Conservation (phyloP, 73 alveolate species). For the Stentor coeruleus region DNA sequence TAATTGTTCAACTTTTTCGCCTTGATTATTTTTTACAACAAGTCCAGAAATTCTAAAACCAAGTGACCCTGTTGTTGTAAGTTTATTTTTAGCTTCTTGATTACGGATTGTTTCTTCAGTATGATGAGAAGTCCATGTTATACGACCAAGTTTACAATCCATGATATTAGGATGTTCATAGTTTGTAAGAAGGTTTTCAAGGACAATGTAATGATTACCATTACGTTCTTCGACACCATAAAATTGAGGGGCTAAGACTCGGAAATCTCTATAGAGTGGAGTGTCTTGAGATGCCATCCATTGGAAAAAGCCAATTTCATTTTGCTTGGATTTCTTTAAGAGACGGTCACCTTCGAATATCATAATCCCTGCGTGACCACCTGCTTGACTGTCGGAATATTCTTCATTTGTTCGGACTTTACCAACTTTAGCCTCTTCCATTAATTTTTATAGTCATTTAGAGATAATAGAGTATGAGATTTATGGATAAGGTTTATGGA, state of each 20-base stretch:
- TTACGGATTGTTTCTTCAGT: neutral
- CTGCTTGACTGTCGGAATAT: too few species aligned
- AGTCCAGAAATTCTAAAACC: conserved; percentile 26
- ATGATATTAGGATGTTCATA: conserved; percentile 6
- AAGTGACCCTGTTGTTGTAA: conserved; percentile 25
- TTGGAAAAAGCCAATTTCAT: neutral
- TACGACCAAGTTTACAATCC: conserved; percentile 15
- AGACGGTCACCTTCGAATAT: neutral
- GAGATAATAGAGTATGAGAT: too few species aligned
- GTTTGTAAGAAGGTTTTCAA: conserved; percentile 7
- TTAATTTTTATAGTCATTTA: too few species aligned
- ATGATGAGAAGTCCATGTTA: conserved; percentile 17
- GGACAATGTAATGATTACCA: neutral
- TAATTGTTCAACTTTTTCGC: neutral
- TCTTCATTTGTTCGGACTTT: too few species aligned
- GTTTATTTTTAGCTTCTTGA: conserved; percentile 6
- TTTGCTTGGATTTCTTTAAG: neutral
- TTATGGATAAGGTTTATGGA: too few species aligned
- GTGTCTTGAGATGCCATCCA: neutral
- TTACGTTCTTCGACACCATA: conserved; percentile 10
- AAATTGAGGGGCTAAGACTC: neutral
- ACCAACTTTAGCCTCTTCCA: too few species aligned
- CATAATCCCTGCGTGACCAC: neutral
- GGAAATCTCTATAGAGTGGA: neutral
- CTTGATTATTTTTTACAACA: neutral